phyloP scores from a whole-genome alignment of 768 basidiomycete species.

The Xerocomellus intermedius region DNA sequence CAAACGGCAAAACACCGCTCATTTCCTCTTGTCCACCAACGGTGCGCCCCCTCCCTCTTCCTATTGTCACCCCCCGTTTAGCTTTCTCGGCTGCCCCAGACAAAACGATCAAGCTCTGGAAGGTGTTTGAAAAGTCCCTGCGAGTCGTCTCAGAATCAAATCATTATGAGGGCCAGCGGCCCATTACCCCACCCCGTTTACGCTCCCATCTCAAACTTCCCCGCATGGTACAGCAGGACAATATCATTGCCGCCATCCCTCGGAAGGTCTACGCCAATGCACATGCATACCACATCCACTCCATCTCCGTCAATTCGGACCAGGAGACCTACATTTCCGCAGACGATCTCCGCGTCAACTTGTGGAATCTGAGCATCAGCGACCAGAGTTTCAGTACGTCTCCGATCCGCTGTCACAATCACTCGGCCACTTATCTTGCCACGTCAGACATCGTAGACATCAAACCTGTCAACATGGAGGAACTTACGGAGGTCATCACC shows the following conservation, averaged over 20 bases:
- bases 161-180: constrained; percentile 76
- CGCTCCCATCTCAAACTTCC: constrained; percentile 76
- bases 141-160: constrained; percentile 97
- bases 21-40: constrained; percentile 96
- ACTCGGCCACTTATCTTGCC: background rate
- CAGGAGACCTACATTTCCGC: constrained; percentile 99
- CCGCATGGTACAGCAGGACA: constrained; percentile 91
- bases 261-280: constrained; percentile 99
- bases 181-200: constrained; percentile 59
- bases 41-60: constrained; percentile 48
- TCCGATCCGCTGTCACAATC: constrained; percentile 2
- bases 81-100: constrained; percentile 61
- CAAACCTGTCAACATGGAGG: constrained; percentile 99
- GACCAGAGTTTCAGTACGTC: constrained; percentile 98
- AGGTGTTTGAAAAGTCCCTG: constrained; percentile 98
- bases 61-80: background rate
- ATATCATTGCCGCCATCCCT: constrained; percentile 97
- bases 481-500: constrained; percentile 99
- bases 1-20: constrained; percentile 94
- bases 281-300: constrained; percentile 99
- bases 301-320: constrained; percentile 98
- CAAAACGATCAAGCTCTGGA: constrained; percentile 99
- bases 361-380: constrained; percentile 98
- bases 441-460: constrained; percentile 95
- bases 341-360: constrained; percentile 95